Percentiles rank a stretch among this genome's conserved stretches.
Conservation (phyloP, 1,284 basidiomycete species). For the Fomitopsis pinicola region DNA sequence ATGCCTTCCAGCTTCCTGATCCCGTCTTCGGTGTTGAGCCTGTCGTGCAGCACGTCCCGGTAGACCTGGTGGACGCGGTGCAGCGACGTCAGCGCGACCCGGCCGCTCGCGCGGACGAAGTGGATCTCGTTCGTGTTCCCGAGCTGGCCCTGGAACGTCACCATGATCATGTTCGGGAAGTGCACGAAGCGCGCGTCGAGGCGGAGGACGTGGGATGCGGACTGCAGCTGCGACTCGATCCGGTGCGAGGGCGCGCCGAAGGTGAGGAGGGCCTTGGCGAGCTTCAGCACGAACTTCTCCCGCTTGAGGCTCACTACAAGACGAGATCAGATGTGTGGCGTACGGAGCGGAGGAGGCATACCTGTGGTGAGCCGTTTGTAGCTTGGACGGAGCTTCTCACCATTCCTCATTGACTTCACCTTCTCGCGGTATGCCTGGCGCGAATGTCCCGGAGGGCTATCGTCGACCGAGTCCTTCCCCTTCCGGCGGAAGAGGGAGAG, state of each 20-base stretch:
- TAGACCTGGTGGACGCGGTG: constrained; percentile 75
- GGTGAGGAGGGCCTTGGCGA: constrained; percentile 76
- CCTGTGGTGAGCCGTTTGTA: neutral
- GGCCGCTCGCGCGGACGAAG: constrained; percentile 73
- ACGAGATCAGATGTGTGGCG: neutral
- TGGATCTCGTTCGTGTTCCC: constrained; percentile 62
- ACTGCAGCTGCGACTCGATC: constrained; percentile 74
- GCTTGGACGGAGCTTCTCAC: neutral
- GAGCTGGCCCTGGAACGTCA: constrained; percentile 62
- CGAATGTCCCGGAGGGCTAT: neutral
- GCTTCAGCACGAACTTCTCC: constrained; percentile 74
- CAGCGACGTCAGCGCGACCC: constrained; percentile 69
- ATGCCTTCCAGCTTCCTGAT: constrained; percentile 56
- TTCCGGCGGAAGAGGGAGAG: neutral
- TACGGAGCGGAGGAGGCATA: neutral
- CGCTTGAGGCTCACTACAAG: constrained; percentile 24
- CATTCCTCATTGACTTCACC: neutral
- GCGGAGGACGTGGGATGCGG: constrained; percentile 49
- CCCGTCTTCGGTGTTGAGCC: constrained; percentile 62
- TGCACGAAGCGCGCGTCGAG: constrained; percentile 75
- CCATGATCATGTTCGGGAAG: constrained; percentile 75
- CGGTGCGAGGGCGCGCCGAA: constrained; percentile 87
- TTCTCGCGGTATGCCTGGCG: neutral
- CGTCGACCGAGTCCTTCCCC: neutral
- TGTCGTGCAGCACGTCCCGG: constrained; percentile 74